These are phyloP conservation scores for Debaryomycetaceae sp. DNA, from an alignment of 1,139 yeast genomes.

Conservation along the genomic window DNA sequence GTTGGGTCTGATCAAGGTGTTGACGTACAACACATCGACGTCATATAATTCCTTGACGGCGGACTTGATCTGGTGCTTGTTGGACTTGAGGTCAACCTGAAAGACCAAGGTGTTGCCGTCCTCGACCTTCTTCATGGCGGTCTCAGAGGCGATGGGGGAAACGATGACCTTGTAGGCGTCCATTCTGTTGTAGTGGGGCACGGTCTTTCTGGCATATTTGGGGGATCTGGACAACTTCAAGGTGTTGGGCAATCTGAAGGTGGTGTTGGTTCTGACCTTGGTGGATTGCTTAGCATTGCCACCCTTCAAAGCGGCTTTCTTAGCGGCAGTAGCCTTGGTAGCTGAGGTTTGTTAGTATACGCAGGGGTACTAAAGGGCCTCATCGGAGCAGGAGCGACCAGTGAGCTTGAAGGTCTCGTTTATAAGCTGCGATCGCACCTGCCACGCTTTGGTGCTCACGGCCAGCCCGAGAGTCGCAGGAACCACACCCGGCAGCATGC, in stretches of 20 bases:
- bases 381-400: too few relatives aligned
- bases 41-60: conserved; percentile 98
- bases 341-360: conserved; percentile 27
- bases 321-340: conserved; percentile 92
- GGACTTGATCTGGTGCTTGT: conserved; percentile 97
- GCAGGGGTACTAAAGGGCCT: too few relatives aligned
- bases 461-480: too few relatives aligned
- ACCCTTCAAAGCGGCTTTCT: conserved; percentile 99
- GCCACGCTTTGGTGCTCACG: too few relatives aligned
- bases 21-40: conserved; percentile 89
- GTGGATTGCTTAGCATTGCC: conserved; percentile 84
- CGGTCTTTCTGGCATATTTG: conserved; percentile 92
- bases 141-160: conserved; percentile 96
- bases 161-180: conserved; percentile 95
- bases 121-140: conserved; percentile 99
- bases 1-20: conserved; percentile 97
- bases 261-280: conserved; percentile 92
- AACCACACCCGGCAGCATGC: too few relatives aligned
- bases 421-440: too few relatives aligned
- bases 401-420: too few relatives aligned
- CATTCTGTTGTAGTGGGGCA: conserved; percentile 95
- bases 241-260: conserved; percentile 98
- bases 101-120: conserved; percentile 98
- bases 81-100: conserved; percentile 95
- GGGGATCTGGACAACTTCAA: conserved; percentile 91